Percentiles rank a stretch among this genome's conserved stretches.
These are phyloP conservation scores for Dentipellis sp. DNA, from an alignment of 768 basidiomycete species.

Conservation along the genomic window DNA sequence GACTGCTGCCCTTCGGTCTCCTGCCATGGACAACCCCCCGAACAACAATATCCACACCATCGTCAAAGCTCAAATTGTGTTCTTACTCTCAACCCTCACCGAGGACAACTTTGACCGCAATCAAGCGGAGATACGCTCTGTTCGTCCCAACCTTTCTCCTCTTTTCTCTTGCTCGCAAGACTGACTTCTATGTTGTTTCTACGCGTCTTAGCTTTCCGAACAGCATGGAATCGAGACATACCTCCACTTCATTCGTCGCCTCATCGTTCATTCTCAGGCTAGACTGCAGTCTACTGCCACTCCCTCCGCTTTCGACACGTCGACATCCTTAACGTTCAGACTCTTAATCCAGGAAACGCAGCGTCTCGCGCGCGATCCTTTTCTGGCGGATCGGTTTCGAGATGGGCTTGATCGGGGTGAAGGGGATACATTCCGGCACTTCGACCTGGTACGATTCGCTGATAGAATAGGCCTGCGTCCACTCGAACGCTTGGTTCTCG, in stretches of 20 bases:
- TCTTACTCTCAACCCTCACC: conserved; percentile 89
- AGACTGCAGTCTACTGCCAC: conserved; percentile 51
- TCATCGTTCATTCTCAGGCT: conserved; percentile 81
- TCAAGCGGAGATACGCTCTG: conserved; percentile 89
- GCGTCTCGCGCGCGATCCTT: conserved; percentile 83
- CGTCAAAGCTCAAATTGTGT: conserved; percentile 96
- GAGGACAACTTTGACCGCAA: conserved; percentile 97
- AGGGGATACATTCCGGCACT: conserved; percentile 73
- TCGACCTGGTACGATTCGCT: conserved; percentile 75
- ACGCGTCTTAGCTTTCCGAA: conserved; percentile 69
- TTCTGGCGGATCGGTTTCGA: conserved; percentile 82
- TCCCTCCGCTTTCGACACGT: conserved; percentile 64
- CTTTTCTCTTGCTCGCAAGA: conserved; percentile 8
- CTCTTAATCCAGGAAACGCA: conserved; percentile 83
- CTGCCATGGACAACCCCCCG: conserved; percentile 81
- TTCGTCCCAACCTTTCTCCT: not conserved
- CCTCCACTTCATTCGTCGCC: conserved; percentile 93
- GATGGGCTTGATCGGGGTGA: conserved; percentile 86
- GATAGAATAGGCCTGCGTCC: conserved; percentile 76
- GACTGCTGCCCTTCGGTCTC: conserved; percentile 39
- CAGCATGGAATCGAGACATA: conserved; percentile 97
- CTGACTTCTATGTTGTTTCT: conserved; percentile 7
- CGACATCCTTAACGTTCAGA: conserved; percentile 71
- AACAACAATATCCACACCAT: conserved; percentile 84
- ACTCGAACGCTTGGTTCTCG: conserved; percentile 71